These are phyloP conservation scores for Flagelloscypha sp. DNA, from an alignment of 768 basidiomycete genomes.

Conservation along the genomic window DNA sequence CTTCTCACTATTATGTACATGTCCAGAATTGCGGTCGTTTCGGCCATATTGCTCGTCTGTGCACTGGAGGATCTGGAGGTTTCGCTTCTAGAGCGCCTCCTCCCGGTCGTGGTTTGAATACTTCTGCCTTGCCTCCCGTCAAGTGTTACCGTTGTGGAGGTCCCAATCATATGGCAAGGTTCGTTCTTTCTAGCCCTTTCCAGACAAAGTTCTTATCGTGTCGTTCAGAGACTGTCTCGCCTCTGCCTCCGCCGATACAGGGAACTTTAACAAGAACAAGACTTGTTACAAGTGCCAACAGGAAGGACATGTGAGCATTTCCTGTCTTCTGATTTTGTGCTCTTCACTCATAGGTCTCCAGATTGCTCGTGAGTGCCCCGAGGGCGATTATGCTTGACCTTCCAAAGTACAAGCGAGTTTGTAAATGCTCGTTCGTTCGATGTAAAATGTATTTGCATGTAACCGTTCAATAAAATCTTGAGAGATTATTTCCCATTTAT, in stretches of 20 bases:
- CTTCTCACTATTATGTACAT: constrained; percentile 4
- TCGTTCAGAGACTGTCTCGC: constrained; percentile 71
- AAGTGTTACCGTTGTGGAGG: constrained; percentile 89
- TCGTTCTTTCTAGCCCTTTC: constrained; percentile 10
- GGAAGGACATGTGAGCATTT: constrained; percentile 70
- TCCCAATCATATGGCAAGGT: constrained; percentile 83
- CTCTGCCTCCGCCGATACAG: constrained; percentile 38
- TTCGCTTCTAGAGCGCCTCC: constrained; percentile 67
- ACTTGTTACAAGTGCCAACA: constrained; percentile 86
- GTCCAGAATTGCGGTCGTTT: constrained; percentile 69
- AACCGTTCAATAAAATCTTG: too few relatives aligned
- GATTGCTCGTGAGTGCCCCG: constrained; percentile 63
- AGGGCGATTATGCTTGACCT: constrained; percentile 28
- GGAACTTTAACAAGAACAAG: constrained; percentile 53
- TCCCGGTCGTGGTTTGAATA: constrained; percentile 67
- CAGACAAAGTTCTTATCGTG: constrained; percentile 4
- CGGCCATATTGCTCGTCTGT: constrained; percentile 75
- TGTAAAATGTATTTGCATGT: too few relatives aligned
- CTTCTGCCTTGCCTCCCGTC: constrained; percentile 69
- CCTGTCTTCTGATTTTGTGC: not conserved
- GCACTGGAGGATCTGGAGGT: constrained; percentile 45
- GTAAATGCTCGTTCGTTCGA: too few relatives aligned
- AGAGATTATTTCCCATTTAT: too few relatives aligned
- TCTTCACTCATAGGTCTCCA: constrained; percentile 17
- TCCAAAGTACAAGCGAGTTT: too few relatives aligned